Conservation (phyloP, 179 eudicot genomes). For the Pouteria campechiana region DNA sequence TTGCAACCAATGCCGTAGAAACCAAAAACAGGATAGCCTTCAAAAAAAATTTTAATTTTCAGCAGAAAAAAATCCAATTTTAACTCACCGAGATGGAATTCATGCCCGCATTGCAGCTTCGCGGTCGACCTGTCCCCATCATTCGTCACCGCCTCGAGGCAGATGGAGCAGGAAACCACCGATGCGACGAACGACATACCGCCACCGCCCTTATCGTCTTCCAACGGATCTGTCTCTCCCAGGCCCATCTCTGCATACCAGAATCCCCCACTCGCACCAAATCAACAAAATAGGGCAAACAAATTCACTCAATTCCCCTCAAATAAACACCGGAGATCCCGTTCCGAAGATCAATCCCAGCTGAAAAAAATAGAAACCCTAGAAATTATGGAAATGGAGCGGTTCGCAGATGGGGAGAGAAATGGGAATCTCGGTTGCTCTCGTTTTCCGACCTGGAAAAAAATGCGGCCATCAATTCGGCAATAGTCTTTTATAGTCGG, state of each 20-base stretch:
- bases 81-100: constrained; percentile 81
- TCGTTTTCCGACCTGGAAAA: no score
- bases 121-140: constrained; percentile 78
- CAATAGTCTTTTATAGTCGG: no score
- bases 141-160: constrained; percentile 61
- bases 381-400: no score
- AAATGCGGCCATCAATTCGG: no score
- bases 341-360: no score
- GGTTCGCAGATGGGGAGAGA: no score
- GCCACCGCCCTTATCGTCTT: constrained; percentile 25
- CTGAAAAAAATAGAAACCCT: no score
- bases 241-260: constrained; percentile 51
- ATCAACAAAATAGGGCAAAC: not conserved
- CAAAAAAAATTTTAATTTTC: no score
- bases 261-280: no score
- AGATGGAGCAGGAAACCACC: constrained; percentile 67
- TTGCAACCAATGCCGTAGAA: not conserved
- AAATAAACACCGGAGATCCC: no score
- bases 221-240: constrained; percentile 36
- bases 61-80: not conserved
- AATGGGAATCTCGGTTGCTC: no score
- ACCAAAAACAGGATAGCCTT: no score
- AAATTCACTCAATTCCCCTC: constrained; percentile 12
- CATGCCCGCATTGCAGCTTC: constrained; percentile 86
- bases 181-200: constrained; percentile 5